Base-by-base conservation (phyloP, 208 protist genomes). In the Leishmania lainsoni region DNA sequence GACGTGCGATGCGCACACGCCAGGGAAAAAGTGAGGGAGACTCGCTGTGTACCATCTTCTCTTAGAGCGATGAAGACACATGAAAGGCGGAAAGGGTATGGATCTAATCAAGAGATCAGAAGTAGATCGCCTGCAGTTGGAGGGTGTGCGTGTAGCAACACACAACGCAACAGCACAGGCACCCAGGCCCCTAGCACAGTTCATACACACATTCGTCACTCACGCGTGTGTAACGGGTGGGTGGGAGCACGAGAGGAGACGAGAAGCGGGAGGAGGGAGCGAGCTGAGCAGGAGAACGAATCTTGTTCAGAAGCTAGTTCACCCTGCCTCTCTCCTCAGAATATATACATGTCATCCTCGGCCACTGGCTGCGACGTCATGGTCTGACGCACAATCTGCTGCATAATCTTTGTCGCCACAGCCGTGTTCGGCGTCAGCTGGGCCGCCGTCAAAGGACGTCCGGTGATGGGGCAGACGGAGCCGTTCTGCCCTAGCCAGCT, bases 321-420 rank as follows among this genome's bases (percentile, higher is more conserved):
- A 26, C 35, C 39, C 32, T 42, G 17, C 14, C 20, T 14, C 26
- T 45, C 10, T 73, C 68, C 48, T 88, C 92, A 98, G 87, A 98
- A 98, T 76, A 97, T 92, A 86, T 98, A 98, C 73, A 98, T 89
- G 79, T 98, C 93, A 39, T 90, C 90, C 51, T 95, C 92, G 26
- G 92, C 87, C 20, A 87, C 87, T 5, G 89, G 85, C 70, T 90
- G 85, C 0, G 84, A 78, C 3, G 79, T 80, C 93, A 97, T 97
- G 69, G 84, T 94, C 86, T 97, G 89, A 22, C 80, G 76, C 69
- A 97, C 91, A 71, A 96, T 87, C 89, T 94, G 86, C 83, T 92
- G 86, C 87, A 97, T 95, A 39, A 98, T 94, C 81, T 89, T 88
- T 45, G 85, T 76, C 68, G 86, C 85, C 22, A 96, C 81, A 22